Base-by-base conservation (phyloP, 495 filamentous ascomycete genomes). In the Hypoxylon crocopeplum region DNA sequence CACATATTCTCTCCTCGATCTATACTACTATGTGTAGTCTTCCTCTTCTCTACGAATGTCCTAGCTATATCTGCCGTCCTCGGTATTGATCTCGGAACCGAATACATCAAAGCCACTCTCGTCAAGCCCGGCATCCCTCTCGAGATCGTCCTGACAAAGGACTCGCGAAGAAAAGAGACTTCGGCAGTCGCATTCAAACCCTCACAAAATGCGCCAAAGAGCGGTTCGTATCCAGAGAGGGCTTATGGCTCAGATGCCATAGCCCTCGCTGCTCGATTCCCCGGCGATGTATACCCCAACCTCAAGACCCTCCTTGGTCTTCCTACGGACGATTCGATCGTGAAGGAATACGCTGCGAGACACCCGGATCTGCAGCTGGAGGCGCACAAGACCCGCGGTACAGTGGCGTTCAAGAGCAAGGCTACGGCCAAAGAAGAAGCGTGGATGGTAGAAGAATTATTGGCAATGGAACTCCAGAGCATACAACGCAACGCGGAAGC, bases 61-160 rank as follows among this genome's bases (percentile, higher is more conserved):
- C 74, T 79, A 36, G 82, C 82, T 63, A 72, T 76, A 55, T 80
- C 88, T 32, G 88, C 88, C 36, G 92, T 99, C 38, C 78, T 99
- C 15, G 94, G 94, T 30, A 81, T 99, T 60, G 94, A 99, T 76
- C 80, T 99, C 10, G 94, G 94, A 45, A 97, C 96, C 38, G 92
- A 96, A 75, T 97, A 96, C 75, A 87, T 99, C 71, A 99, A 98
- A 81, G 93, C 93, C 12, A 86, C 91, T 2, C 84, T 98, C 22
- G 93, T 99, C 55, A 99, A 99, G 73, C 95, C 95, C 2, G 94
- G 94, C 56, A 96, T 97, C 52, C 95, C 95, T 8, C 91, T 98
- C 72, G 95, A 98, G 68, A 98, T 99, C 61, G 92, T 99, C 69
- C 83, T 97, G 48, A 97, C 91, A n/a, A 98, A 97, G 72, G 94